These are phyloP conservation scores for Fistulifera pelliculosa DNA, from an alignment of 108 stramenopile genomes.

Conservation along the genomic window DNA sequence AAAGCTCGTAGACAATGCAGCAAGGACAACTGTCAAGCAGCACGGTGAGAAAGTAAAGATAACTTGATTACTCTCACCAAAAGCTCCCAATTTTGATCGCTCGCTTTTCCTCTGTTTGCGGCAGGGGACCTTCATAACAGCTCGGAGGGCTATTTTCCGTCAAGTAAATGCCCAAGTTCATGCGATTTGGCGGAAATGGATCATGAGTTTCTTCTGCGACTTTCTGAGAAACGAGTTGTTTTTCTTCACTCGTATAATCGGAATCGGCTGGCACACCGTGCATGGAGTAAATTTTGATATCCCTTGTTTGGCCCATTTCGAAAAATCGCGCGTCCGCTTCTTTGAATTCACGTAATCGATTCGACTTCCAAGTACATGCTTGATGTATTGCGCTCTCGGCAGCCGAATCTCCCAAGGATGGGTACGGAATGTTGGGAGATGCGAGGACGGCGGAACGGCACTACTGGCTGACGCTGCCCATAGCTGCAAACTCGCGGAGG, in stretches of 20 bases:
- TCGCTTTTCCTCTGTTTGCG: not conserved
- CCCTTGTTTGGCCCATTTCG: conserved; percentile 14
- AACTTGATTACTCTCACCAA: conserved; percentile 18
- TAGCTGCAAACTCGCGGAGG: too few relatives aligned
- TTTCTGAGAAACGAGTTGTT: not conserved
- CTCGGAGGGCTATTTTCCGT: not conserved
- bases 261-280: conserved; percentile 25
- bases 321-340: conserved; percentile 20
- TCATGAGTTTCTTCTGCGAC: conserved; percentile 1
- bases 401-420: not conserved
- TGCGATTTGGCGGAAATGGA: conserved; percentile 17
- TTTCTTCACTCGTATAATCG: conserved; percentile 13
- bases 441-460: too few relatives aligned
- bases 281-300: conserved; percentile 23
- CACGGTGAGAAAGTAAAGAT: conserved; percentile 27
- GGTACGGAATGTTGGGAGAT: too few relatives aligned
- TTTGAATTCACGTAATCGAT: conserved; percentile 22
- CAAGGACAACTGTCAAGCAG: conserved; percentile 25
- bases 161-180: conserved; percentile 10
- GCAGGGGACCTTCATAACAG: not conserved
- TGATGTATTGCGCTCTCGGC: conserved; percentile 7
- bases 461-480: too few relatives aligned
- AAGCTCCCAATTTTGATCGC: conserved; percentile 11
- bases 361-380: conserved; percentile 14
- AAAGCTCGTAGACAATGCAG: conserved; percentile 27